Conservation (phyloP, 1,284 basidiomycete species). For the Cryptococcus amylolentus region DNA sequence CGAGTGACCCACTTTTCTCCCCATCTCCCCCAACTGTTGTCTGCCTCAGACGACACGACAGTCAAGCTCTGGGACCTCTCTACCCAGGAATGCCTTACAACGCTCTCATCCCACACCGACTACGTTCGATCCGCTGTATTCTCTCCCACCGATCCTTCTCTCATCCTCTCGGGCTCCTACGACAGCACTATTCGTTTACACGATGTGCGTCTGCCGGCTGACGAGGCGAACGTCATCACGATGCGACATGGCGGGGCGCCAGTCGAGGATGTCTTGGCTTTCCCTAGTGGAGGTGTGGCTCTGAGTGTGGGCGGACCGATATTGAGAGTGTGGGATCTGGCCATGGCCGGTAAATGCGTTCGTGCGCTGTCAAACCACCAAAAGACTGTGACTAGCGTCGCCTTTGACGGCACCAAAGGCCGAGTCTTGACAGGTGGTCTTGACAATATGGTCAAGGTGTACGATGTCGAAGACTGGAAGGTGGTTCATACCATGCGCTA, state of each 20-base stretch:
- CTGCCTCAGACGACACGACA: constrained; percentile 94
- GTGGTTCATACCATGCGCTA: constrained; percentile 99
- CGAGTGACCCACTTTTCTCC: constrained; percentile 91
- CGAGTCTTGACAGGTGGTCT: constrained; percentile 84
- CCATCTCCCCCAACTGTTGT: constrained; percentile 76
- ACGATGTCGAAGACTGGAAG: constrained; percentile 88
- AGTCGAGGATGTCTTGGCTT: constrained; percentile 92
- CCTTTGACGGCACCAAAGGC: constrained; percentile 64
- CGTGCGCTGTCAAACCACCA: constrained; percentile 94
- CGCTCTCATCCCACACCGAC: constrained; percentile 82
- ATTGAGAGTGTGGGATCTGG: constrained; percentile 90
- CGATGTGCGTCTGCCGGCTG: constrained; percentile 61
- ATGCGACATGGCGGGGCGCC: constrained; percentile 67
- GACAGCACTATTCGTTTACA: constrained; percentile 87
- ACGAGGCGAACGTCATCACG: constrained; percentile 59
- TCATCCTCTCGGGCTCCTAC: constrained; percentile 90
- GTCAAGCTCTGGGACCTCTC: constrained; percentile 94
- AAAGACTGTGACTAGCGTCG: constrained; percentile 88
- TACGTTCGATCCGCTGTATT: constrained; percentile 93
- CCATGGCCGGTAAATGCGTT: constrained; percentile 83
- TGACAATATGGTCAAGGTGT: constrained; percentile 98
- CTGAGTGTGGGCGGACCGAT: constrained; percentile 89
- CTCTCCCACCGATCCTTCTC: constrained; percentile 73
- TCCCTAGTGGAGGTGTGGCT: constrained; percentile 82
- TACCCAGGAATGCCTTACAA: constrained; percentile 73